phyloP scores from a whole-genome alignment of 331 rosid species.

The Phaseolus coccineus region DNA sequence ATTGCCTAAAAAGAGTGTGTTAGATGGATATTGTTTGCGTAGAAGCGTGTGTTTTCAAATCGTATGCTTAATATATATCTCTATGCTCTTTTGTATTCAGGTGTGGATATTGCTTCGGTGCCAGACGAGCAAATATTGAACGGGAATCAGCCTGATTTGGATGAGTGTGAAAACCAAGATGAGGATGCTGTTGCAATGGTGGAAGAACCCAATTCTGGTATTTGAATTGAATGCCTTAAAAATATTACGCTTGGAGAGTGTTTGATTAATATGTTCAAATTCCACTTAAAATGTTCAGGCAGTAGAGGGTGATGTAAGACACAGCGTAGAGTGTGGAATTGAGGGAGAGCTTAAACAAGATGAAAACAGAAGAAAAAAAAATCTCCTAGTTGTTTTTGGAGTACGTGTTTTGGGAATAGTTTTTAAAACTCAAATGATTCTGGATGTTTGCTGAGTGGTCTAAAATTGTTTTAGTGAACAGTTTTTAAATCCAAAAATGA shows the following conservation, averaged over 20 bases:
- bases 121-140: conserved; percentile 87
- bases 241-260: not conserved
- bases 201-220: conserved; percentile 88
- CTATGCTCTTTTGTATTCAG: conserved; percentile 52
- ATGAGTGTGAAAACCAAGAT: conserved; percentile 82
- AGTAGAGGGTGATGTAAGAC: not conserved
- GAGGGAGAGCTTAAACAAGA: not conserved
- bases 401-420: not conserved
- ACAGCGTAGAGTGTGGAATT: not conserved
- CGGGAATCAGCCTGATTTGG: conserved; percentile 82
- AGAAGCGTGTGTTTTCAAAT: conserved; percentile 23
- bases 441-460: not conserved
- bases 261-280: not conserved
- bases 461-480: not conserved
- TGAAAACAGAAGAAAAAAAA: not conserved
- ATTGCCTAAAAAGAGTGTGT: conserved; percentile 7
- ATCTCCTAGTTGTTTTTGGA: not conserved
- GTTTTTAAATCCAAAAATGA: not conserved
- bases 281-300: not conserved
- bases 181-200: conserved; percentile 88
- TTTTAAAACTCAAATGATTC: not conserved
- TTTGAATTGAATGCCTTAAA: not conserved
- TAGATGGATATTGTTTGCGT: conserved; percentile 23
- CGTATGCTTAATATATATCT: conserved; percentile 16
- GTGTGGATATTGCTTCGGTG: conserved; percentile 61